Base-by-base conservation (phyloP, 805 yeast genomes). In the Suhomyces vadensis region DNA sequence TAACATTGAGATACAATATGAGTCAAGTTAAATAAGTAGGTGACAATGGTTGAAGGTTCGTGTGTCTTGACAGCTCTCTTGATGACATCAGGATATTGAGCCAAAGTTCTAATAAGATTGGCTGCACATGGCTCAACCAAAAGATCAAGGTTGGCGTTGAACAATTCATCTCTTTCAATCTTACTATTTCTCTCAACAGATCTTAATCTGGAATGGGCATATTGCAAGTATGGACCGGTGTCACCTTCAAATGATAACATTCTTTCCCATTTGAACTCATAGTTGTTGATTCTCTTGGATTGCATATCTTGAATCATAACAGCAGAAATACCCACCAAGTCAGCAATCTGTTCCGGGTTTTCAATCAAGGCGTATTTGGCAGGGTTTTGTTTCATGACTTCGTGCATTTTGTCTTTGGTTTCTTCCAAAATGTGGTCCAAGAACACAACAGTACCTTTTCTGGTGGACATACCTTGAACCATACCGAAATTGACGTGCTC, bases 261-360 rank as follows among this genome's bases (percentile, higher is more conserved):
- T 75, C 99, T 86, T 58, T 87, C 89, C 99, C 99, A 94, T 69
- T 89, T 87, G 73, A 94, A 94, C 59, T 84, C 88, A 73, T 94
- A 94, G 73, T 94, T 92, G 75, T 92, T 90, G 69, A 92, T 80
- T 69, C 99, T 85, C 75, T 94, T 94, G 49, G 96, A 83, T 71
- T 88, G 95, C 98, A 94, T 91, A 69, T 94, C 99, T 77, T 94
- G 99, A 60, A 94, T 87, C 96, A 94, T 91, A 49, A 94, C 96
- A 5, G 99, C 99, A 23, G 97, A 85, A 46, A 94, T 86, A 64
- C 99, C 99, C 48, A 94, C 83, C 58, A 89, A 77, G 67, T 94
- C 98, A 47, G 99, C 98, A 60, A 94, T 86, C 64, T 82, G 82
- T 48, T 92, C 97, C 26, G 98, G 99, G 63, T 91, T 81, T 62